These are phyloP conservation scores for Pleochaeta shiraiana DNA, from an alignment of 2,329 filamentous ascomycete genomes.

Conservation along the genomic window DNA sequence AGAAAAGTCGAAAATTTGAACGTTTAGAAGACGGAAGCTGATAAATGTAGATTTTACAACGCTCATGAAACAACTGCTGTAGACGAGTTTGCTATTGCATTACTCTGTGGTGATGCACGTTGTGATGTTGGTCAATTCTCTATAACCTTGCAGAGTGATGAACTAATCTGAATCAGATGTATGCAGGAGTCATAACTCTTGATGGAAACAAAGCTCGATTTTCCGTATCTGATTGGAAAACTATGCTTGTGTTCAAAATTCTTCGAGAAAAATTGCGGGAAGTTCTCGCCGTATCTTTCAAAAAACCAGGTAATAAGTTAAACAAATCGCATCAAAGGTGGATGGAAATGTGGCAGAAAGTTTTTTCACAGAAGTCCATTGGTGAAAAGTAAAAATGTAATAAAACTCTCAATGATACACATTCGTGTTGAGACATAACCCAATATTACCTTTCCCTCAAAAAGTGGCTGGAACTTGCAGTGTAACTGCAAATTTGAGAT, in stretches of 20 bases:
- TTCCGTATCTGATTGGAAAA: slow-evolving; percentile 70
- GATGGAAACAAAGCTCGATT: slow-evolving; percentile 79
- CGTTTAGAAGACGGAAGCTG: slow-evolving; percentile 8
- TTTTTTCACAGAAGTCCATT: slow-evolving; percentile 28
- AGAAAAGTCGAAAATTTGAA: slow-evolving; percentile 17
- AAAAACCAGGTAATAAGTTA: slow-evolving; percentile 36
- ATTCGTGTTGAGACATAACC: no score
- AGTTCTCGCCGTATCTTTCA: slow-evolving; percentile 49
- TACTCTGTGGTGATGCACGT: slow-evolving; percentile 75
- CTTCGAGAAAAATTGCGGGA: slow-evolving; percentile 54
- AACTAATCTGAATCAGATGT: slow-evolving; percentile 34
- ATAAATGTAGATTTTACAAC: slow-evolving; percentile 44
- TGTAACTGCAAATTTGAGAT: no score
- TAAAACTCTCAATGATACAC: no score
- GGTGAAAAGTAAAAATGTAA: slow-evolving; percentile 13
- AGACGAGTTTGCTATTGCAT: slow-evolving; percentile 59
- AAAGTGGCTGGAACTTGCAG: no score
- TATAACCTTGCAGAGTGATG: background rate
- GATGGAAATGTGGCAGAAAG: slow-evolving; percentile 51
- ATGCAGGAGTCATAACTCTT: slow-evolving; percentile 65
- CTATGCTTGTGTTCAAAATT: slow-evolving; percentile 70
- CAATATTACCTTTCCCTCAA: no score
- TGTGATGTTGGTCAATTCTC: slow-evolving; percentile 40
- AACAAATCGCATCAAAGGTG: slow-evolving; percentile 49
- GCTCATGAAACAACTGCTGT: slow-evolving; percentile 73